A percentile compares a stretch with the other conserved stretches of the same genome.
Evolutionary conservation across 441 rosid genomes (phyloP).

Genomic region (Arabidopsis hybrid): DNA sequence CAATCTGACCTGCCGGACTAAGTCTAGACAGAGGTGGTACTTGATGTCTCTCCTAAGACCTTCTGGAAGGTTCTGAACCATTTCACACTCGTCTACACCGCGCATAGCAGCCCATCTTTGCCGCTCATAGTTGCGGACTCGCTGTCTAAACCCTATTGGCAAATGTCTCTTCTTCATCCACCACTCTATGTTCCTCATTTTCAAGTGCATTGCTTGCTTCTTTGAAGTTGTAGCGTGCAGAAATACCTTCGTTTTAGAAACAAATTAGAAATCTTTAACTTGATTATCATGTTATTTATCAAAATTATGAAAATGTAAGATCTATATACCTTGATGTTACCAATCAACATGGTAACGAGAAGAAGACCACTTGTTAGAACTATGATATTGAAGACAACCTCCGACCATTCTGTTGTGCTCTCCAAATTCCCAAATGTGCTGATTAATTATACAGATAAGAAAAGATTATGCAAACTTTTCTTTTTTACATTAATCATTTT

Average conservation of each 20-base stretch:
- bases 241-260: slow-evolving; percentile 59
- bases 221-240: slow-evolving; percentile 93
- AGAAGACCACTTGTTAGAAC: slow-evolving; percentile 92
- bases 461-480: background rate
- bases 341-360: slow-evolving; percentile 92
- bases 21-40: slow-evolving; percentile 89
- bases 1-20: slow-evolving; percentile 79
- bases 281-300: background rate
- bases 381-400: slow-evolving; percentile 92
- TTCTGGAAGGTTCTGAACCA: slow-evolving; percentile 88
- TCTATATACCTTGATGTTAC: slow-evolving; percentile 75
- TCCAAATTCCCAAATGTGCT: slow-evolving; percentile 94
- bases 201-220: slow-evolving; percentile 94
- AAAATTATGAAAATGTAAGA: slow-evolving; percentile 3
- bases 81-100: slow-evolving; percentile 87
- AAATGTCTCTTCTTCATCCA: slow-evolving; percentile 94
- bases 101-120: slow-evolving; percentile 99
- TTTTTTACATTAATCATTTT: background rate
- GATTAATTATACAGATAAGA: slow-evolving; percentile 18
- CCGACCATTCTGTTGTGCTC: slow-evolving; percentile 96
- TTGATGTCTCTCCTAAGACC: slow-evolving; percentile 95
- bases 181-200: slow-evolving; percentile 97
- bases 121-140: slow-evolving; percentile 90
- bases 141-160: slow-evolving; percentile 79
- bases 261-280: background rate